phyloP scores from a whole-genome alignment of 345 rosid species.

The Citropsis articulata region DNA sequence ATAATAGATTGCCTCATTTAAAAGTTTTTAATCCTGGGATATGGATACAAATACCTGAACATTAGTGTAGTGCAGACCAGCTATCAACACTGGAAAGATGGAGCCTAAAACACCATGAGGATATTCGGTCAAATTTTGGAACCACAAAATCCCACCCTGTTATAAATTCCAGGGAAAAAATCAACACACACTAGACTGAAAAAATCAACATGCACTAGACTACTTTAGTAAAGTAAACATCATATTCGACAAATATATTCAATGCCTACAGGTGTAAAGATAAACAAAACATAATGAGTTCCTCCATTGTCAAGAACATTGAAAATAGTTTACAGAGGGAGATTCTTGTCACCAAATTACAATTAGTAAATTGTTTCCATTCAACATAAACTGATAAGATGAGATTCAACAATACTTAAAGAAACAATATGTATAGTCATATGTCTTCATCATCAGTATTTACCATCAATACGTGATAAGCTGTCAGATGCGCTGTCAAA shows the following conservation, averaged over 20 bases:
- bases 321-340: neutral
- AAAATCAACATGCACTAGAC: neutral
- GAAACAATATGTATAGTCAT: too few species aligned
- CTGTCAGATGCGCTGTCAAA: neutral
- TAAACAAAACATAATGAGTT: neutral
- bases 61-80: slow-evolving; percentile 71
- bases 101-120: slow-evolving; percentile 64
- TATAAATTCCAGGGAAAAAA: slow-evolving; percentile 18
- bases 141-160: slow-evolving; percentile 97
- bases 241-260: neutral
- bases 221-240: neutral
- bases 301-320: neutral
- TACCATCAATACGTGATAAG: too few species aligned
- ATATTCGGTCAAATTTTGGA: slow-evolving; percentile 78
- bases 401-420: neutral
- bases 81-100: slow-evolving; percentile 69
- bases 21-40: neutral
- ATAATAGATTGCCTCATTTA: neutral
- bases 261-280: neutral
- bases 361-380: neutral
- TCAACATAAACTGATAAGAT: neutral
- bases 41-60: slow-evolving; percentile 54
- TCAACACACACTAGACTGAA: neutral
- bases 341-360: neutral
- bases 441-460: too few species aligned